Evolutionary conservation across 2,329 filamentous ascomycete genomes (phyloP).

Genomic region (Sphaceloma murrayae): DNA sequence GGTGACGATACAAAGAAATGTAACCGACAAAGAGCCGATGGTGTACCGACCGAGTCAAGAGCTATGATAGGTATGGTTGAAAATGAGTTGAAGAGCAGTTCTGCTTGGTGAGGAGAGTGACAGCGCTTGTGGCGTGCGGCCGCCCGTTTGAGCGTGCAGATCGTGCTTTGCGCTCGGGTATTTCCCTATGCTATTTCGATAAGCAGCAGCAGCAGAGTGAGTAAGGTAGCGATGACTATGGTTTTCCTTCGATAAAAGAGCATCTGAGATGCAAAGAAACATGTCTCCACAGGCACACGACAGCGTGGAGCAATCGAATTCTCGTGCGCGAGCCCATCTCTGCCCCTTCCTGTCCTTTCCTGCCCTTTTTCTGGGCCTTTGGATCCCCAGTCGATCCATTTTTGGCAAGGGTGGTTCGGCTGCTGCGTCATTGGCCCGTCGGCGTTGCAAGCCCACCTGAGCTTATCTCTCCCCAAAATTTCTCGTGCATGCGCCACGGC

Average conservation of each 20-base stretch:
- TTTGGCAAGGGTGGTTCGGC: not conserved
- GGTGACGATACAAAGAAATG: not conserved
- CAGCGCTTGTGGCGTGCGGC: slow-evolving; percentile 12
- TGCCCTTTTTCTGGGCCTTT: not conserved
- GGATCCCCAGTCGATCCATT: slow-evolving; percentile 9
- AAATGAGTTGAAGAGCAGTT: slow-evolving; percentile 1
- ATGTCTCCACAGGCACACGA: no score
- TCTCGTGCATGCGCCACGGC: slow-evolving; percentile 3
- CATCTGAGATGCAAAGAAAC: not conserved
- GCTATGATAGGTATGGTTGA: not conserved
- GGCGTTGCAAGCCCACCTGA: not conserved
- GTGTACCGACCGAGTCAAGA: no score
- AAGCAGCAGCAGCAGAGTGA: not conserved
- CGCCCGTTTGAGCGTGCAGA: slow-evolving; percentile 2
- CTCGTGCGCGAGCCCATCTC: no score
- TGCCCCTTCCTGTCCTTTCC: no score
- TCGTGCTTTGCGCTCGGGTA: not conserved
- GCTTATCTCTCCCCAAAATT: slow-evolving; percentile 15
- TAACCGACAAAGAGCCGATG: not conserved
- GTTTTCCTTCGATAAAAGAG: not conserved
- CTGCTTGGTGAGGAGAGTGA: no score
- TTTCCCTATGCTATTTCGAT: not conserved
- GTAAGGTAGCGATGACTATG: not conserved
- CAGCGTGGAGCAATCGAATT: not conserved
- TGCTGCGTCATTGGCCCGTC: not conserved